A percentile compares a stretch with the other conserved stretches of the same genome.
Conservation (phyloP, 495 filamentous ascomycete species). For the Bacidia rubella region DNA sequence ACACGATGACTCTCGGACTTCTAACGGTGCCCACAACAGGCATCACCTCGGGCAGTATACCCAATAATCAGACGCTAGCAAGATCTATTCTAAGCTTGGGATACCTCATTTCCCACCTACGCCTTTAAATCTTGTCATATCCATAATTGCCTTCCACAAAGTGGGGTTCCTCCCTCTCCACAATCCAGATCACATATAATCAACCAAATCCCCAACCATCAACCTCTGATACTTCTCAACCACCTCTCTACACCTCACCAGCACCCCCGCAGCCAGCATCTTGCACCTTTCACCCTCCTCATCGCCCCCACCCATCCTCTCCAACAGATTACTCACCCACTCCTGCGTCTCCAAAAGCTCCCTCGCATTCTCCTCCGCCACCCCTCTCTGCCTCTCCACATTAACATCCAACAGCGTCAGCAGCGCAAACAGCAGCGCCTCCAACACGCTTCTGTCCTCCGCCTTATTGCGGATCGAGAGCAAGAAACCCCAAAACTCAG, state of each 20-base stretch:
- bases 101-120: too few relatives aligned
- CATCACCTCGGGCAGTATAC: too few relatives aligned
- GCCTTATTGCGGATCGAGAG: conserved; percentile 31
- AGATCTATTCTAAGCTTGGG: too few relatives aligned
- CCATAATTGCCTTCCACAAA: too few relatives aligned
- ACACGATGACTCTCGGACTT: too few relatives aligned
- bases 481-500: conserved; percentile 33
- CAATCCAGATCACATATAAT: conserved; percentile 11
- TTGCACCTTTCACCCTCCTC: conserved; percentile 48
- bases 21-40: too few relatives aligned
- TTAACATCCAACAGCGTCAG: conserved; percentile 80
- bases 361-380: conserved; percentile 43
- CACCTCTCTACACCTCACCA: conserved; percentile 65
- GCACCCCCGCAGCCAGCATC: conserved; percentile 67
- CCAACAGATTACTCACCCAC: conserved; percentile 62
- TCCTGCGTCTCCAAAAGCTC: conserved; percentile 47
- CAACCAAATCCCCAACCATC: conserved; percentile 17
- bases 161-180: too few relatives aligned
- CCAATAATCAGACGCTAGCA: too few relatives aligned
- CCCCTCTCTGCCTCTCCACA: conserved; percentile 30
- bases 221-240: conserved; percentile 68
- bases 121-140: too few relatives aligned
- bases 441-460: conserved; percentile 46
- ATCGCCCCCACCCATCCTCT: conserved; percentile 34
- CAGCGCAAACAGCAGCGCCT: conserved; percentile 65